These are phyloP conservation scores for Pythium phragmitis DNA, from an alignment of 352 stramenopile species.

Conservation along the genomic window DNA sequence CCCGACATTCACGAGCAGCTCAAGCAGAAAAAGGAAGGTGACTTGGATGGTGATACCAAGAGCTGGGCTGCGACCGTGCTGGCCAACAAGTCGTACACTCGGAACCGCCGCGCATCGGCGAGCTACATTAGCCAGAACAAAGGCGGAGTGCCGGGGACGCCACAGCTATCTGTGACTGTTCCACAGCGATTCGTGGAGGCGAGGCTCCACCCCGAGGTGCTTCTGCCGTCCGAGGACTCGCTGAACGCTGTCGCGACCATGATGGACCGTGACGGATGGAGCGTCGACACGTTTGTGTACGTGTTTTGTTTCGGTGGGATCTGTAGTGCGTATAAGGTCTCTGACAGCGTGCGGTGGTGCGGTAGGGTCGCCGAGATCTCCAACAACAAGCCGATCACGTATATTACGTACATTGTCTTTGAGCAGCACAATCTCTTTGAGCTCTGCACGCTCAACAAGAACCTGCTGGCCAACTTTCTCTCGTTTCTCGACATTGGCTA, in stretches of 20 bases:
- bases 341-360: no score
- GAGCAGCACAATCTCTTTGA: slow-evolving; percentile 84
- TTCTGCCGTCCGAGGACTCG: slow-evolving; percentile 51
- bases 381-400: slow-evolving; percentile 74
- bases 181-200: slow-evolving; percentile 41
- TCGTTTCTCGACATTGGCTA: slow-evolving; percentile 82
- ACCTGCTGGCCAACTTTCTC: slow-evolving; percentile 75
- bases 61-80: slow-evolving; percentile 76
- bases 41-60: slow-evolving; percentile 77
- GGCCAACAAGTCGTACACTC: slow-evolving; percentile 76
- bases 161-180: background rate
- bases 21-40: slow-evolving; percentile 64
- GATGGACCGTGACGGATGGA: slow-evolving; percentile 78
- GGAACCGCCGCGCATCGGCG: slow-evolving; percentile 55
- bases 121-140: slow-evolving; percentile 36
- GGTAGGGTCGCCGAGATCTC: slow-evolving; percentile 54
- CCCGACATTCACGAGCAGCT: slow-evolving; percentile 83
- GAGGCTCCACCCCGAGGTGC: slow-evolving; percentile 61
- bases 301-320: slow-evolving; percentile 6
- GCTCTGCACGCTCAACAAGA: slow-evolving; percentile 68
- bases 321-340: no score
- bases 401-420: slow-evolving; percentile 83
- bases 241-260: slow-evolving; percentile 64
- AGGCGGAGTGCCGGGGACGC: background rate
- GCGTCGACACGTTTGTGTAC: slow-evolving; percentile 69